Evolutionary conservation across 257 asterid species (phyloP), one percentile per base, ranked within the genome.

Genomic region (Solanum verrucosum): DNA sequence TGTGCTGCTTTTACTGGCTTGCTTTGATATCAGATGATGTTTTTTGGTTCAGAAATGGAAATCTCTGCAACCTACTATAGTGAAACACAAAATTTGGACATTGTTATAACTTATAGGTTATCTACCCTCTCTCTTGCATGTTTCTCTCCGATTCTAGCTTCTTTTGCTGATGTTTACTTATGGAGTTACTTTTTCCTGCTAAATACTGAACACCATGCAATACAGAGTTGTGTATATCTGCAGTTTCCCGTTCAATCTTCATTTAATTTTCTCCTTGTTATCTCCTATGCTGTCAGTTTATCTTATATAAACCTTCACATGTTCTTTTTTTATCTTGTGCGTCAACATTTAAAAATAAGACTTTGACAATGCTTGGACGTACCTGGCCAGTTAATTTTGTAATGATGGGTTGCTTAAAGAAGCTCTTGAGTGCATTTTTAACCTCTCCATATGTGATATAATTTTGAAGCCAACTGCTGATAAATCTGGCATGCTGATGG

Each of bases 401-500:
- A 78, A 4, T 46, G 84, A 79, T 79, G 65, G 34, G 63, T 79
- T 42, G 52, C 35, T 71, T 77, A 40, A 71, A 71, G 84, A 71
- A 40, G n/a, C 84, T 71, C 37, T 46, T 71, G 40, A 20, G 63
- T 44, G 44, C 67, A 23, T 86, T 86, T 84, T 65, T 25, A 38
- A 37, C 56, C 72, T 88, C 67, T 87, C 42, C 79, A 59, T 29
- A 83, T 82, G 52, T 87, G 83, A 27, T 37, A 73, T 70, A 46
- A 60, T 90, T 88, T 79, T 89, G 91, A 94, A 97, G 99, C 93
- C 90, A 75, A 85, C 91, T 91, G 93, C 90, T 88, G 90, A 93
- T 90, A 94, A 97, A 92, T 89, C 92, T 87, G 99, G 99, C 77
- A 97, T 99, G 60, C 90, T 95, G 99, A 97, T 97, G 99, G 99